Evolutionary conservation across 495 filamentous ascomycete species (phyloP).

Genomic region (Bacidia gigantensis): DNA sequence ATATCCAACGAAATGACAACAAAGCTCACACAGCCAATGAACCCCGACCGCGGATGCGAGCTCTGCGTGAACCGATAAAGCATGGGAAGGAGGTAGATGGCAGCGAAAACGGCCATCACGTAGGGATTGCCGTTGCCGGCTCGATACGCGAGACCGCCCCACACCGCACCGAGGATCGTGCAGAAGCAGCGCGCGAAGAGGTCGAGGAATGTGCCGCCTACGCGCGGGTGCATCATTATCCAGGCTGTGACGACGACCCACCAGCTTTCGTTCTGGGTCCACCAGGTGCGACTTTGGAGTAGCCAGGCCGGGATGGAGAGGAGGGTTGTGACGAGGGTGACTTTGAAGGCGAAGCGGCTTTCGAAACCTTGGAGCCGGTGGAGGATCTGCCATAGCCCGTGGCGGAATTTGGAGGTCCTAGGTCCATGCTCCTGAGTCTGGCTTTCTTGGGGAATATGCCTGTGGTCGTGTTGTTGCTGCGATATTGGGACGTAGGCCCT

Average conservation of each 20-base stretch:
- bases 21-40: slow-evolving; percentile 42
- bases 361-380: slow-evolving; percentile 45
- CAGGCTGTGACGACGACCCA: slow-evolving; percentile 45
- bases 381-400: slow-evolving; percentile 32
- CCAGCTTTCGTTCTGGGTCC: slow-evolving; percentile 40
- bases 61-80: slow-evolving; percentile 43
- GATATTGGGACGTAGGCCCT: slow-evolving; percentile 22
- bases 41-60: slow-evolving; percentile 38
- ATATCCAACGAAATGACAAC: slow-evolving; percentile 38
- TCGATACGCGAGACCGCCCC: slow-evolving; percentile 38
- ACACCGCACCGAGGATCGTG: slow-evolving; percentile 35
- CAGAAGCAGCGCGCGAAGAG: slow-evolving; percentile 33
- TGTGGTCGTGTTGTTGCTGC: slow-evolving; percentile 16
- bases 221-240: slow-evolving; percentile 45
- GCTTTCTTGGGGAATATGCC: slow-evolving; percentile 5
- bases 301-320: slow-evolving; percentile 42
- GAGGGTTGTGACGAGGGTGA: slow-evolving; percentile 33
- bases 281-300: slow-evolving; percentile 30
- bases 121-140: slow-evolving; percentile 35
- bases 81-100: slow-evolving; percentile 42
- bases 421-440: slow-evolving; percentile 5
- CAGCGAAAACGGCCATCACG: slow-evolving; percentile 42
- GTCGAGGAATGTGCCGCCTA: slow-evolving; percentile 43
- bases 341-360: slow-evolving; percentile 43
- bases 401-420: slow-evolving; percentile 18